These are phyloP conservation scores for Zoysia pacifica DNA, from an alignment of 176 grass and related monocot genomes.

Conservation along the genomic window DNA sequence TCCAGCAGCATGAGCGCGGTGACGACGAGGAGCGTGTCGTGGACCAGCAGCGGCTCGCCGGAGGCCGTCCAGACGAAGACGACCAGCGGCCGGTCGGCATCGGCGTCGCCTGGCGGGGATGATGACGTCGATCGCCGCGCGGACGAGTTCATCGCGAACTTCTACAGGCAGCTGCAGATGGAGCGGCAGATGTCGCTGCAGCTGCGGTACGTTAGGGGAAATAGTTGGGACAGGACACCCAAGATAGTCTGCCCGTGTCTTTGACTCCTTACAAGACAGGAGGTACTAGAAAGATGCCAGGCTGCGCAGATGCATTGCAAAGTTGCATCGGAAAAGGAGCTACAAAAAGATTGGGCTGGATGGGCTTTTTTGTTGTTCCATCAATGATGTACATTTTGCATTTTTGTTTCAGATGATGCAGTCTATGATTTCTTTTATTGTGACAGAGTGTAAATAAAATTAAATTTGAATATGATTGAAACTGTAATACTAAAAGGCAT, in stretches of 20 bases:
- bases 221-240: slow-evolving; percentile 43
- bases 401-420: not conserved
- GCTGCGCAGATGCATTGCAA: not conserved
- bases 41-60: slow-evolving; percentile 40
- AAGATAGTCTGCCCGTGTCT: not conserved
- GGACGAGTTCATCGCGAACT: slow-evolving; percentile 62
- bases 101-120: slow-evolving; percentile 15
- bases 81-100: slow-evolving; percentile 12
- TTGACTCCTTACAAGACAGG: no score
- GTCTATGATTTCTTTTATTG: not conserved
- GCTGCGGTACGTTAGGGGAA: slow-evolving; percentile 49
- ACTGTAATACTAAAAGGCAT: not conserved
- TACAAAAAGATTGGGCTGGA: not conserved
- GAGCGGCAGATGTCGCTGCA: slow-evolving; percentile 84
- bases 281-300: not conserved
- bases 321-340: not conserved
- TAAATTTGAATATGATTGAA: not conserved
- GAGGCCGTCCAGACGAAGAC: slow-evolving; percentile 16
- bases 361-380: slow-evolving; percentile 6
- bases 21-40: slow-evolving; percentile 26
- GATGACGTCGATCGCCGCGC: slow-evolving; percentile 63
- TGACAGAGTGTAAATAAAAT: not conserved
- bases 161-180: slow-evolving; percentile 64
- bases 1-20: slow-evolving; percentile 31
- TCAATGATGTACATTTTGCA: not conserved